These are phyloP conservation scores for Paracamarosporium sp. DNA, from an alignment of 2,329 filamentous ascomycete genomes.

Conservation along the genomic window DNA sequence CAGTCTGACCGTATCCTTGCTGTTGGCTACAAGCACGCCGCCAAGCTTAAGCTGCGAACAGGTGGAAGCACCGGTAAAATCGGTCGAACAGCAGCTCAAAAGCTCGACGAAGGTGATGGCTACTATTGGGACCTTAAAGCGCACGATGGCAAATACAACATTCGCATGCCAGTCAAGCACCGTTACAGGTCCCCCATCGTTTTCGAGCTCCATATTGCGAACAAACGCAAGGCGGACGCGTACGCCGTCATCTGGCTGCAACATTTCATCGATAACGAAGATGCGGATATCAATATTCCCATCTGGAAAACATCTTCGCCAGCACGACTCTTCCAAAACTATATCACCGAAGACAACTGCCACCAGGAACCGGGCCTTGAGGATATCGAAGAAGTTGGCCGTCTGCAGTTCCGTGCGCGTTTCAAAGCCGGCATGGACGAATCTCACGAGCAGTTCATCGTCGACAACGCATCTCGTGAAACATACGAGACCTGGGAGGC, in stretches of 20 bases:
- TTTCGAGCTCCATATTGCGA: slow-evolving; percentile 78
- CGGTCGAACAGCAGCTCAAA: slow-evolving; percentile 67
- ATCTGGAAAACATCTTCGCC: slow-evolving; percentile 85
- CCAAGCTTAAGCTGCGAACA: slow-evolving; percentile 79
- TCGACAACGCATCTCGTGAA: slow-evolving; percentile 87
- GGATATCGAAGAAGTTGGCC: slow-evolving; percentile 79
- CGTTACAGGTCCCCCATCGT: slow-evolving; percentile 90
- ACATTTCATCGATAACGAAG: slow-evolving; percentile 81
- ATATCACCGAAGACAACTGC: slow-evolving; percentile 82
- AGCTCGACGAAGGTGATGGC: slow-evolving; percentile 64
- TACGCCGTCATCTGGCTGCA: slow-evolving; percentile 88
- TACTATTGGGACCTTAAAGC: slow-evolving; percentile 65
- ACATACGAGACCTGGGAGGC: slow-evolving; percentile 96
- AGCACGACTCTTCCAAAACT: slow-evolving; percentile 84
- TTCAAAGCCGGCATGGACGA: slow-evolving; percentile 93
- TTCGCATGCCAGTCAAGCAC: slow-evolving; percentile 86
- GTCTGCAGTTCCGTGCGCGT: slow-evolving; percentile 77
- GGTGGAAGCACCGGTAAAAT: slow-evolving; percentile 81
- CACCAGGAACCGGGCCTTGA: slow-evolving; percentile 72
- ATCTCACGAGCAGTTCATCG: slow-evolving; percentile 81
- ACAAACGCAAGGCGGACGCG: slow-evolving; percentile 73
- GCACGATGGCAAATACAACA: slow-evolving; percentile 57
- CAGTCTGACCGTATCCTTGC: slow-evolving; percentile 73
- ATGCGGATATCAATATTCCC: slow-evolving; percentile 80
- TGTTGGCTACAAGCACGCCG: slow-evolving; percentile 64